phyloP scores from a whole-genome alignment of 352 stramenopile genomes.

The Phytophthora sojae region DNA sequence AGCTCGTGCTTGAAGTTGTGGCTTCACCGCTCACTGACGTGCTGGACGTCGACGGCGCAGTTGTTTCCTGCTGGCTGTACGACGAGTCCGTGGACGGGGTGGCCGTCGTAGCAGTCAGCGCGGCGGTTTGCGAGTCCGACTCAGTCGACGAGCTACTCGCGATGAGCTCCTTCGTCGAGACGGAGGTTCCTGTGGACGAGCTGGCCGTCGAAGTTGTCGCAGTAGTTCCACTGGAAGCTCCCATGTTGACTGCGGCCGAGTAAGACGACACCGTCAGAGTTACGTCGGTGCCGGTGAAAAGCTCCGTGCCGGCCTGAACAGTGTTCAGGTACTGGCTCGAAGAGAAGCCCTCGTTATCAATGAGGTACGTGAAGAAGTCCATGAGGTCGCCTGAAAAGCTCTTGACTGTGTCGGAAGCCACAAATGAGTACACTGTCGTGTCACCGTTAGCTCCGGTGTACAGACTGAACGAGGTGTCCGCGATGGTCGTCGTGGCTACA shows the following conservation, averaged over 20 bases:
- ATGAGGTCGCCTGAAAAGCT: constrained; percentile 42
- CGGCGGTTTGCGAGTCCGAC: constrained; percentile 6
- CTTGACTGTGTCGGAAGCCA: constrained; percentile 30
- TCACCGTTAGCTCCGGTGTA: constrained; percentile 40
- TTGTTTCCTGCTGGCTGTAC: constrained; percentile 15
- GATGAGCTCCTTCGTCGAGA: constrained; percentile 18
- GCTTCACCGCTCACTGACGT: constrained; percentile 15
- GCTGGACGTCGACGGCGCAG: not conserved
- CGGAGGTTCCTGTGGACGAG: constrained; percentile 11
- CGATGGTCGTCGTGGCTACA: constrained; percentile 33
- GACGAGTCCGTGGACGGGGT: constrained; percentile 11
- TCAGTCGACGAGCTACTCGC: constrained; percentile 23
- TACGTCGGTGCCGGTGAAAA: constrained; percentile 39
- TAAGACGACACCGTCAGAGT: constrained; percentile 38
- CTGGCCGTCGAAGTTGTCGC: constrained; percentile 9
- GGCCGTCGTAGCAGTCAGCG: not conserved
- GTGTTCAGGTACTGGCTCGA: constrained; percentile 43
- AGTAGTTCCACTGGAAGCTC: constrained; percentile 24
- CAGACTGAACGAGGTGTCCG: constrained; percentile 25
- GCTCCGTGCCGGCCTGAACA: constrained; percentile 42
- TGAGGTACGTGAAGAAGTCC: constrained; percentile 44
- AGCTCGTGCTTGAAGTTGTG: constrained; percentile 7
- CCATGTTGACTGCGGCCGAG: constrained; percentile 32
- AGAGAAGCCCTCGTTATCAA: constrained; percentile 30
- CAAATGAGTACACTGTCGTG: constrained; percentile 49